These are phyloP conservation scores for Serendipita sp. DNA, from an alignment of 768 basidiomycete species.

Conservation along the genomic window DNA sequence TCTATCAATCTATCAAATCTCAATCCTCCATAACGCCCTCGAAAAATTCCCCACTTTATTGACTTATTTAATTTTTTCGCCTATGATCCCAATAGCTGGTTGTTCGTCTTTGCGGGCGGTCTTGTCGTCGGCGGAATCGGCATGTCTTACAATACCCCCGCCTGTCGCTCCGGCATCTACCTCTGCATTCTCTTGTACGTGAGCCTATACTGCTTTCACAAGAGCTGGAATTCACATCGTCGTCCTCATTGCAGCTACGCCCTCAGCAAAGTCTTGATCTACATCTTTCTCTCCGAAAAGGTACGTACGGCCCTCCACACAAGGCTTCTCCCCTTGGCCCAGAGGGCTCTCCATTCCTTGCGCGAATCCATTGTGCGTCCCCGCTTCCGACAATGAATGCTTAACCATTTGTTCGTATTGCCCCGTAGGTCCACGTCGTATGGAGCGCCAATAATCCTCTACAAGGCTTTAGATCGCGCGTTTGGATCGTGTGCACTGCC, in stretches of 20 bases:
- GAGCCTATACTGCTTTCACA: neutral
- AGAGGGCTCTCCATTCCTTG: neutral
- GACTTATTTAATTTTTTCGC: too few relatives aligned
- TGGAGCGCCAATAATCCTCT: conserved; percentile 6
- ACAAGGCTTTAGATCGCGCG: neutral
- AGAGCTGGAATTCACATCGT: neutral
- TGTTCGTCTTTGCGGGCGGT: conserved; percentile 1
- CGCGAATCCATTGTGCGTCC: neutral
- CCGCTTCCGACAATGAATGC: too few relatives aligned
- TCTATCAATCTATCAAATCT: too few relatives aligned
- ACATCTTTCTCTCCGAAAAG: conserved; percentile 12
- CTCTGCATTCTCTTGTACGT: conserved; percentile 11
- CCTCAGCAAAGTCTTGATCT: conserved; percentile 11
- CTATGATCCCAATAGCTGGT: neutral
- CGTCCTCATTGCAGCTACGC: neutral
- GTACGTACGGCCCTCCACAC: neutral
- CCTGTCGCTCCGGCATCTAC: conserved; percentile 10
- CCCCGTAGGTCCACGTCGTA: neutral
- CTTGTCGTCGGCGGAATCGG: conserved; percentile 10
- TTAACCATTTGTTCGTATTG: too few relatives aligned
- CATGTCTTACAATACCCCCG: conserved; percentile 1
- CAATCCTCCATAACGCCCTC: too few relatives aligned
- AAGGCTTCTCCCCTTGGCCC: neutral
- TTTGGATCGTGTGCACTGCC: conserved; percentile 8
- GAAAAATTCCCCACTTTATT: too few relatives aligned